Evolutionary conservation across 306 rosid species (phyloP).

Genomic region (Mucuna pruriens): DNA sequence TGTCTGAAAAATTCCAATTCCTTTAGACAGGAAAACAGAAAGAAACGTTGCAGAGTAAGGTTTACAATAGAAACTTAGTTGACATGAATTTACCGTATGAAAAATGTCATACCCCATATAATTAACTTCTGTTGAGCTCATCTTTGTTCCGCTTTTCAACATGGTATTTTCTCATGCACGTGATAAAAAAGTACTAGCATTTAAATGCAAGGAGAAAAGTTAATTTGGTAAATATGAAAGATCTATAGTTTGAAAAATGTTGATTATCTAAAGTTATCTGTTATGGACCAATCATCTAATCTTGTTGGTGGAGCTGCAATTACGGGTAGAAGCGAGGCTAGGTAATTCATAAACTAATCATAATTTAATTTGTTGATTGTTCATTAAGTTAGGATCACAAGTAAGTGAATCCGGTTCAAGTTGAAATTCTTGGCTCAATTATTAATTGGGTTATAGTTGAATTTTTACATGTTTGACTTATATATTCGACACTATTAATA

Average conservation of each 20-base stretch:
- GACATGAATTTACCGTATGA: neutral
- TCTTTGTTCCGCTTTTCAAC: slow-evolving; percentile 12
- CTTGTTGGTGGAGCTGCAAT: neutral
- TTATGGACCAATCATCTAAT: neutral
- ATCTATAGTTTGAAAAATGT: neutral
- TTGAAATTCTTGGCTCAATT: neutral
- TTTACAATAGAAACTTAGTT: slow-evolving; percentile 48
- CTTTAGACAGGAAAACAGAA: slow-evolving; percentile 22
- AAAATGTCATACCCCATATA: neutral
- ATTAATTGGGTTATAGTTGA: neutral
- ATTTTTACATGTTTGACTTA: too few relatives aligned
- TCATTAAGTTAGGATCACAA: neutral
- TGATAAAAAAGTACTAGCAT: neutral
- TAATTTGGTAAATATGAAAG: neutral
- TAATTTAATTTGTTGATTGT: neutral
- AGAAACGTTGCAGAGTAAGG: slow-evolving; percentile 47
- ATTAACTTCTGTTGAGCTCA: neutral
- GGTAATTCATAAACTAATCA: too few relatives aligned
- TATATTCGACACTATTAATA: too few relatives aligned
- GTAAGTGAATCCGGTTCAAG: neutral
- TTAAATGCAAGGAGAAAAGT: neutral
- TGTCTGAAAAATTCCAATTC: slow-evolving; percentile 43
- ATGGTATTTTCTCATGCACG: neutral
- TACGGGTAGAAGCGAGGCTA: too few relatives aligned
- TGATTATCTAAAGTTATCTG: neutral